Percentiles rank a stretch among this genome's conserved stretches.
Evolutionary conservation across 1,284 basidiomycete genomes (phyloP).

Genomic region (Cerrena zonata): DNA sequence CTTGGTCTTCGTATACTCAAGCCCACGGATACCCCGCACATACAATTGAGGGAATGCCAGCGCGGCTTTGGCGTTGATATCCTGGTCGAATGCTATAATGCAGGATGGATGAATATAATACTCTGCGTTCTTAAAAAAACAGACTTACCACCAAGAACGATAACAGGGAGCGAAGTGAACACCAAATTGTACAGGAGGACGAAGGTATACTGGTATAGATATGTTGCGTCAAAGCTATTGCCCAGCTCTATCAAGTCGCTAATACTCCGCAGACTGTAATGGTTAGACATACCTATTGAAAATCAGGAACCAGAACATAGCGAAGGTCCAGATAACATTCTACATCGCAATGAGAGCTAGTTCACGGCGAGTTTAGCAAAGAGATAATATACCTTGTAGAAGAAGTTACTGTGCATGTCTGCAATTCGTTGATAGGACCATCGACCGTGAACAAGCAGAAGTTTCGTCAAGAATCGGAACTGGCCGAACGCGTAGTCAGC

Average conservation of each 20-base stretch:
- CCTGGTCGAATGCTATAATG: slow-evolving; percentile 83
- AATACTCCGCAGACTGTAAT: no score
- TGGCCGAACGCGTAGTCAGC: slow-evolving; percentile 98
- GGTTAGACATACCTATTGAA: slow-evolving; percentile 63
- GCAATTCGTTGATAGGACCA: slow-evolving; percentile 96
- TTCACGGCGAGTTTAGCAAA: no score
- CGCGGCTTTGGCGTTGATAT: slow-evolving; percentile 85
- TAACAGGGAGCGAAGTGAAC: slow-evolving; percentile 92
- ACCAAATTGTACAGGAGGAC: slow-evolving; percentile 85
- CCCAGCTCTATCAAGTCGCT: no score
- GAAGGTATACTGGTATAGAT: slow-evolving; percentile 94
- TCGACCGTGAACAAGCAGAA: slow-evolving; percentile 90
- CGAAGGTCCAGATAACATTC: slow-evolving; percentile 88
- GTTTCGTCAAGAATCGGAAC: slow-evolving; percentile 88
- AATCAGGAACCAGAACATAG: slow-evolving; percentile 91
- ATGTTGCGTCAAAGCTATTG: slow-evolving; percentile 89
- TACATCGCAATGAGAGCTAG: slow-evolving; percentile 29
- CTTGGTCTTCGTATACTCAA: slow-evolving; percentile 86
- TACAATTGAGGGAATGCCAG: slow-evolving; percentile 92
- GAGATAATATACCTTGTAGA: slow-evolving; percentile 74
- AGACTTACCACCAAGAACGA: slow-evolving; percentile 74
- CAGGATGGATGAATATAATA: background rate
- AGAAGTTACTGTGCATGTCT: slow-evolving; percentile 97
- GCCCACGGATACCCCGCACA: slow-evolving; percentile 83
- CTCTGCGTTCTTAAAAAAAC: slow-evolving; percentile 4